phyloP scores from a whole-genome alignment of 139 green algal genomes.

The Zygnema circumcarinatum region DNA sequence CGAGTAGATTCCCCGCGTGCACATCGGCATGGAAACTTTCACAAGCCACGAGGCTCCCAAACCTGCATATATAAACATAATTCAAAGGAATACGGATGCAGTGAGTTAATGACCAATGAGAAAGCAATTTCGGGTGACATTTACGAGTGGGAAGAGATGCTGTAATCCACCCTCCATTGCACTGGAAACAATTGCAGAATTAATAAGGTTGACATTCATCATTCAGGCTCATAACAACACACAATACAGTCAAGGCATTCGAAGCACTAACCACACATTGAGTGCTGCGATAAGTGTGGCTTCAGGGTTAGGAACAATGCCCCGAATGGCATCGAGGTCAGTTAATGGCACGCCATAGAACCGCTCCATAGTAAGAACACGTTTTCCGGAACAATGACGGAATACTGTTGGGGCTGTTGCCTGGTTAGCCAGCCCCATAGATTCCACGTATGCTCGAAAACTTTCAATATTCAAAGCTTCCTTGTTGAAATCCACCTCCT shows the following conservation, averaged over 20 bases:
- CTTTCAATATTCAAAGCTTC: slow-evolving; percentile 76
- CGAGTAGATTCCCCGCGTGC: slow-evolving; percentile 94
- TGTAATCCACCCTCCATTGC: not conserved
- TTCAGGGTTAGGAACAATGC: slow-evolving; percentile 57
- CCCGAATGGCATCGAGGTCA: slow-evolving; percentile 85
- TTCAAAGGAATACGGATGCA: slow-evolving; percentile 17
- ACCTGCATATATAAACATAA: slow-evolving; percentile 61
- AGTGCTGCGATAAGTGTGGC: slow-evolving; percentile 84
- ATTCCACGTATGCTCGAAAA: slow-evolving; percentile 66
- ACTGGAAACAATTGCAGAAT: not conserved
- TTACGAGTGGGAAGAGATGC: not conserved
- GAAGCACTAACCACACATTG: slow-evolving; percentile 97
- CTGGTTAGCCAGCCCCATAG: not conserved
- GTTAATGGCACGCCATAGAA: slow-evolving; percentile 89
- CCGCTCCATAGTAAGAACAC: slow-evolving; percentile 91
- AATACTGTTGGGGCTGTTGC: slow-evolving; percentile 62
- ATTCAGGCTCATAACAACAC: not conserved
- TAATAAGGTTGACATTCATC: not conserved
- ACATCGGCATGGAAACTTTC: slow-evolving; percentile 97
- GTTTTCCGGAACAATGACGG: slow-evolving; percentile 6
- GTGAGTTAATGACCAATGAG: not conserved
- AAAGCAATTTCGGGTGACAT: not conserved
- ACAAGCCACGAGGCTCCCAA: slow-evolving; percentile 80
- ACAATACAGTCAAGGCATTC: no score
- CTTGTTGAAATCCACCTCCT: slow-evolving; percentile 91